These are phyloP conservation scores for Hypoxylon sp. DNA, from an alignment of 2,329 filamentous ascomycete species.

Conservation along the genomic window DNA sequence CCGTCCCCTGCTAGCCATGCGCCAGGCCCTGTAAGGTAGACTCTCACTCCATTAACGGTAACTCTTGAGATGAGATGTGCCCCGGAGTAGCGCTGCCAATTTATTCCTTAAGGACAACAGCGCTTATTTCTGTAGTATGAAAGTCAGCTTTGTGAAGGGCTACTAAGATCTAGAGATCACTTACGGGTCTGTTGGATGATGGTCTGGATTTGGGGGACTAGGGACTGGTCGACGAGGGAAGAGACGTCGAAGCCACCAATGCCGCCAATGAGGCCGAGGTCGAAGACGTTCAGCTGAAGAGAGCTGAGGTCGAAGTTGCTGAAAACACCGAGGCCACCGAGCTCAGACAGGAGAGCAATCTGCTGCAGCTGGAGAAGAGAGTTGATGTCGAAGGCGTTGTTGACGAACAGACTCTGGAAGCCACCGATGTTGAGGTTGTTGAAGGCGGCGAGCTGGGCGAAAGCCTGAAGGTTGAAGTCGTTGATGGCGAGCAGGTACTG, in stretches of 20 bases:
- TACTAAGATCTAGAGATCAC: constrained; percentile 2
- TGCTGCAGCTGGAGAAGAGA: constrained; percentile 60
- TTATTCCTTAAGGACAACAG: constrained; percentile 40
- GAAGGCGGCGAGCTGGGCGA: constrained; percentile 58
- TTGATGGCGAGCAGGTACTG: constrained; percentile 56
- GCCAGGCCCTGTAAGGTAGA: constrained; percentile 4
- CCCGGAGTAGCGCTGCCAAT: neutral
- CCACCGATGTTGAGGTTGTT: constrained; percentile 53
- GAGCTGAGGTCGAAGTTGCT: constrained; percentile 63
- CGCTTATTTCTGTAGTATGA: constrained; percentile 35
- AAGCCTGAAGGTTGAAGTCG: constrained; percentile 51
- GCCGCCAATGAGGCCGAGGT: constrained; percentile 60
- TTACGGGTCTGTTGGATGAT: constrained; percentile 51
- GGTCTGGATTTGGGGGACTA: constrained; percentile 54
- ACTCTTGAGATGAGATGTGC: constrained; percentile 24
- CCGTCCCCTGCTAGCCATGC: neutral
- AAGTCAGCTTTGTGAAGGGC: constrained; percentile 13
- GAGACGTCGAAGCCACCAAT: constrained; percentile 54
- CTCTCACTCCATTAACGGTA: constrained; percentile 28
- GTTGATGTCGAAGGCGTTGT: constrained; percentile 65
- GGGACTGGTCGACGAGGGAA: constrained; percentile 52
- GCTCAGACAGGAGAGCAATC: constrained; percentile 53
- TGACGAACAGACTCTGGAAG: constrained; percentile 60
- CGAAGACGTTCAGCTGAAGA: constrained; percentile 60
- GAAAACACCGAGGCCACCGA: constrained; percentile 60